phyloP scores from a whole-genome alignment of 2,329 filamentous ascomycete genomes.

The Calonectria fujianensis region DNA sequence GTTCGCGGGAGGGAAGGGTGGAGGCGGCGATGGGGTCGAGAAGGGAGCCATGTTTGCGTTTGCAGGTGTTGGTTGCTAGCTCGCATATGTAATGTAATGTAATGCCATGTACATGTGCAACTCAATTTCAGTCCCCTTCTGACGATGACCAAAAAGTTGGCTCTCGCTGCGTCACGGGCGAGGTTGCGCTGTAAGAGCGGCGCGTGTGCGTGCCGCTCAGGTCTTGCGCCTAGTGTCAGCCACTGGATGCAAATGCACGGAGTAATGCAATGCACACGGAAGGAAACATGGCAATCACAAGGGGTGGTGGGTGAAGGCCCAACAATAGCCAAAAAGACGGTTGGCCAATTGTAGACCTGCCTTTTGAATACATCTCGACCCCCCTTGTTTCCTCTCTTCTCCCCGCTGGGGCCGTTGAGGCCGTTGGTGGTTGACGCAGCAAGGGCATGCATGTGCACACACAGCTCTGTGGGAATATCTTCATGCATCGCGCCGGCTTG shows the following conservation, averaged over 20 bases:
- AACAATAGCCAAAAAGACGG: constrained; percentile 1
- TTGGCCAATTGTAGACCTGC: not conserved
- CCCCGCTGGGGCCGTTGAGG: constrained; percentile 12
- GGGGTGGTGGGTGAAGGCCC: not conserved
- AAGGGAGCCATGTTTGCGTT: not conserved
- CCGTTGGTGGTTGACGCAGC: not conserved
- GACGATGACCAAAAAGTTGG: too few species aligned
- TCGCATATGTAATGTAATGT: constrained; percentile 9
- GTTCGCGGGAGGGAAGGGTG: not conserved
- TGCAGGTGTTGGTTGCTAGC: constrained; percentile 21
- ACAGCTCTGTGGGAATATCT: not conserved
- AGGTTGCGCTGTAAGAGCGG: too few species aligned
- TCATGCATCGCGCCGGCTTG: not conserved
- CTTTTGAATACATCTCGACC: not conserved
- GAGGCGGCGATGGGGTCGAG: not conserved
- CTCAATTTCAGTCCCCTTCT: not conserved
- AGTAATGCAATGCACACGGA: constrained; percentile 14
- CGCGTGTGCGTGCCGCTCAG: constrained; percentile 11
- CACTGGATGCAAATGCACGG: constrained; percentile 21
- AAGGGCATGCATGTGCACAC: not conserved
- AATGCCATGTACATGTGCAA: not conserved
- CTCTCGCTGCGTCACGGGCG: too few species aligned
- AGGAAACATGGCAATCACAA: not conserved
- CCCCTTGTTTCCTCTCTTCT: constrained; percentile 7
- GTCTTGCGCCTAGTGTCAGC: constrained; percentile 12